Evolutionary conservation across 352 stramenopile species (phyloP), one percentile per base, ranked within the genome.

Genomic region (Phytophthora sansomeana): DNA sequence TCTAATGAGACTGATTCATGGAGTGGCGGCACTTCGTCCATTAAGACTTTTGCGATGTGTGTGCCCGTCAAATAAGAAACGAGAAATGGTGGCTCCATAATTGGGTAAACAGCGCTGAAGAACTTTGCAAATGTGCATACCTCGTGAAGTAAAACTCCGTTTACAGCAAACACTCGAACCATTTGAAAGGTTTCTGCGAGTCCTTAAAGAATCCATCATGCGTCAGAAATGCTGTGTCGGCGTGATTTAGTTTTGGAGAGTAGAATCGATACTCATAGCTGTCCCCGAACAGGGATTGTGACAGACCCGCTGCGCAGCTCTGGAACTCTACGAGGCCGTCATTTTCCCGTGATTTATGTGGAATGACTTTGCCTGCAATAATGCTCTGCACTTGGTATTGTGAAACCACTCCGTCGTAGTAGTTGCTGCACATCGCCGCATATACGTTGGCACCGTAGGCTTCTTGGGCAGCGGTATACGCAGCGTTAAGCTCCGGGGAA

Each of bases 81-180:
- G 21, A 24, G 21, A 24, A 24, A 3, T 24, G 21, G n/a, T n/a
- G n/a, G n/a, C n/a, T n/a, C n/a, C n/a, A n/a, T n/a, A n/a, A n/a
- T n/a, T n/a, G 21, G 21, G 21, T 24, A 24, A 1, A 24, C 21
- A 1, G 21, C 21, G 21, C 21, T 24, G 21, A 24, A 24, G 1
- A 24, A 24, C 1, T 3, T 24, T 24, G 1, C 21, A 24, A 24
- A 24, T 24, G 3, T 24, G 21, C 21, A 24, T 24, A 3, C 21
- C 21, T 24, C 21, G 21, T 24, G 21, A 24, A 24, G 21, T 24
- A 24, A 24, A 24, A 24, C 21, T 24, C 21, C 21, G 21, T 24
- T 24, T 24, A 24, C 21, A 77, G 41, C 56, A 81, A 58, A 35
- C 74, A 83, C 43, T 83, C 67, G 29, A 85, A 83, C 78, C 75